Percentiles rank a stretch among this genome's conserved stretches.
These are phyloP conservation scores for Paraphaeosphaeria minitans DNA, from an alignment of 2,329 filamentous ascomycete species.

Conservation along the genomic window DNA sequence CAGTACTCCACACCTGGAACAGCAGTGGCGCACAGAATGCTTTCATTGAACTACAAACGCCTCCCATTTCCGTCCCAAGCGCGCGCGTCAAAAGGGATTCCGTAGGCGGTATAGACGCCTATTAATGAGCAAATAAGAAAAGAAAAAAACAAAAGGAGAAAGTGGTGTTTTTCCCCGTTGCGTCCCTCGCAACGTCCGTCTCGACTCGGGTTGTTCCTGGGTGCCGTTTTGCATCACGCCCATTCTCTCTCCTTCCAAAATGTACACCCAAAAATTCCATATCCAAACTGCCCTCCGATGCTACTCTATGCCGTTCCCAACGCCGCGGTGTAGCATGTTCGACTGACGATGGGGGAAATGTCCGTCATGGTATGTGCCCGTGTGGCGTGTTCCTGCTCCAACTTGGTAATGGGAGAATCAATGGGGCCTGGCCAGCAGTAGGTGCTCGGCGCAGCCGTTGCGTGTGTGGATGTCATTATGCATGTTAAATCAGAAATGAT, in stretches of 20 bases:
- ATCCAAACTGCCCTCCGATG: conserved; percentile 1
- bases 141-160: conserved; percentile 2
- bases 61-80: conserved; percentile 9
- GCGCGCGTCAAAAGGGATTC: conserved; percentile 14
- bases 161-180: conserved; percentile 2
- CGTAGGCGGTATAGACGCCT: background rate
- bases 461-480: conserved; percentile 7
- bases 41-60: conserved; percentile 22
- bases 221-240: background rate
- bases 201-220: background rate
- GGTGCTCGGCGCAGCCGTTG: conserved; percentile 1
- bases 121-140: conserved; percentile 7
- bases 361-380: background rate
- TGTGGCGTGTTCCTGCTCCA: background rate
- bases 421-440: background rate
- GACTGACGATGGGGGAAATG: conserved; percentile 2
- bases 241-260: background rate
- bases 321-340: background rate
- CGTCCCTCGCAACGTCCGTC: background rate
- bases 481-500: conserved; percentile 16
- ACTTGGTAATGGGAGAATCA: conserved; percentile 3
- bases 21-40: background rate
- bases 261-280: conserved; percentile 7
- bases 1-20: background rate
- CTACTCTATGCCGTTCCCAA: background rate